Evolutionary conservation across 1,284 basidiomycete genomes (phyloP), one percentile per base, ranked within the genome.

Genomic region (Waitea zeae): DNA sequence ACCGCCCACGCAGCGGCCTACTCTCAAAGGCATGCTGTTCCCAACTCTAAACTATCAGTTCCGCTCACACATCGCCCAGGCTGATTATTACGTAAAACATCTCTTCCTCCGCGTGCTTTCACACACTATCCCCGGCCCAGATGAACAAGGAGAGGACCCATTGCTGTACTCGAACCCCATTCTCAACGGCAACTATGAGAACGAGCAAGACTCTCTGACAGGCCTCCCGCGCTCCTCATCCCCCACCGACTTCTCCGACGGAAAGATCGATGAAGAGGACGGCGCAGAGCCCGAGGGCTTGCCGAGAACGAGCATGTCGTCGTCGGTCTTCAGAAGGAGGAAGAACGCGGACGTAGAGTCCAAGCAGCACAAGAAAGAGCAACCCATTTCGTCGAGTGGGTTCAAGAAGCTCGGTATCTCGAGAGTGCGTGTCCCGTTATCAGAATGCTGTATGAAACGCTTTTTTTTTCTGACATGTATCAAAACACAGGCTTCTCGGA

Each of bases 31-130:
- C n/a, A n/a, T n/a, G n/a, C n/a, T n/a, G n/a, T n/a, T n/a, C n/a
- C n/a, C n/a, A n/a, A n/a, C n/a, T n/a, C n/a, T n/a, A n/a, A n/a
- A n/a, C n/a, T n/a, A n/a, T n/a, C n/a, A n/a, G n/a, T n/a, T n/a
- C n/a, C n/a, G n/a, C n/a, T n/a, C n/a, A n/a, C n/a, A n/a, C n/a
- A n/a, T n/a, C n/a, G n/a, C n/a, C n/a, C n/a, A n/a, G 49, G 67
- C 65, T 4, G 75, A 80, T 46, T 82, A 79, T 48, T 80, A 74
- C 50, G 43, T 49, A 2, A 59, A 64, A 35, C 77, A 80, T 44
- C 58, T 79, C 15, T 80, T 80, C 51, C 51, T 79, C n/a, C 67
- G 70, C 13, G 51, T 77, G 13, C 56, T 79, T 17, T 66, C 65
- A 38, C 76, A 80, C 43, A 59, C 66, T 20, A 54, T 75, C 20